Percentiles rank a stretch among this genome's conserved stretches.
phyloP scores from a whole-genome alignment of 495 filamentous ascomycete species.

The Astrothelium subdiscretum region DNA sequence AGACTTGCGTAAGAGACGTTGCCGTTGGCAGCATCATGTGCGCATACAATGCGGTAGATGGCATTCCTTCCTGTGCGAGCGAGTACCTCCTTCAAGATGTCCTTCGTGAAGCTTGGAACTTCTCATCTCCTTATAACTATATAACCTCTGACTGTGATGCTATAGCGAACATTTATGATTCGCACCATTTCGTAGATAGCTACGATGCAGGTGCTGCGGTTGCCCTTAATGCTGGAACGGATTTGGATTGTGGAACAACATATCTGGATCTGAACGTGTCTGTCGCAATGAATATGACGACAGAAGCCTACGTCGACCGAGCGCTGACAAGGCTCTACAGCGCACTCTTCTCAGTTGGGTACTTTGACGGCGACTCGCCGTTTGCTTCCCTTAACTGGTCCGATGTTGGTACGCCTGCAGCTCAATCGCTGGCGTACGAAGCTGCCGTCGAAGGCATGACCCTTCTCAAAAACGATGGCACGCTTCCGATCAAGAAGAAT shows the following conservation, averaged over 20 bases:
- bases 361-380: constrained; percentile 41
- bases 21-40: constrained; percentile 46
- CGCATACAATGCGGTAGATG: constrained; percentile 49
- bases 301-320: constrained; percentile 1
- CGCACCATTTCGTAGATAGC: constrained; percentile 4
- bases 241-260: constrained; percentile 47
- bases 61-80: constrained; percentile 42
- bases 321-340: constrained; percentile 44
- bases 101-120: constrained; percentile 32
- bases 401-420: constrained; percentile 36
- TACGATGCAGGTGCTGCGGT: constrained; percentile 7
- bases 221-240: constrained; percentile 36
- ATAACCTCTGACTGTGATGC: constrained; percentile 8
- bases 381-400: constrained; percentile 23
- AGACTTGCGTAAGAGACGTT: constrained; percentile 38
- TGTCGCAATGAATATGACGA: neutral
- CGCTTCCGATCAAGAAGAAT: constrained; percentile 33
- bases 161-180: constrained; percentile 6
- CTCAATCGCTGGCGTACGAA: constrained; percentile 39
- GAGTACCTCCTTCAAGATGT: constrained; percentile 37
- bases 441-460: constrained; percentile 45
- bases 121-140: constrained; percentile 9
- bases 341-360: constrained; percentile 43
- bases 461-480: constrained; percentile 46
- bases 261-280: constrained; percentile 18